Evolutionary conservation across 495 filamentous ascomycete species (phyloP), one percentile per base, ranked within the genome.

Genomic region (Penicillium diatomitis): DNA sequence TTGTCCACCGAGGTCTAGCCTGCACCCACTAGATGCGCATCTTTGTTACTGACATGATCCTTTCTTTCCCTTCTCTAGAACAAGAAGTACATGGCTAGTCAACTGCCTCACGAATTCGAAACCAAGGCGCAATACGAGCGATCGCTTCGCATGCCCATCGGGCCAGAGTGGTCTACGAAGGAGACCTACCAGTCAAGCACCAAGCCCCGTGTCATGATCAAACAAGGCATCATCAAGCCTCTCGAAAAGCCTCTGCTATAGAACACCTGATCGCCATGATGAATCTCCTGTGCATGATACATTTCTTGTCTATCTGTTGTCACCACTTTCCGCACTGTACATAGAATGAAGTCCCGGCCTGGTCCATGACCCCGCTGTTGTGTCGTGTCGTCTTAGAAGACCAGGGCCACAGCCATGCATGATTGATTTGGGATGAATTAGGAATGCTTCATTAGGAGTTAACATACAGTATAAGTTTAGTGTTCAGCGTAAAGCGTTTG

Each of bases 151-250:
- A 58, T 96, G 47, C 92, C 94, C 8, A 79, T 96, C 31, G 94
- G 94, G 6, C 89, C 87, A 2, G 94, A 98, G 68, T 96, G 90
- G 89, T 78, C 79, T 54, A 96, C 92, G 9, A 97, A 96, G 76
- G 80, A 87, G 65, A 89, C 85, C 10, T 91, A 94, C 73, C 90
- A 96, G 69, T 77, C 82, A 47, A 72, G 79, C 35, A 96, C 90
- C 56, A 95, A 91, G 79, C 94, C 92, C 37, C 81, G 90, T 58
- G 77, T 98, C 44, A 77, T 96, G 67, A 67, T 97, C 68, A 96
- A 95, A 74, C 87, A 88, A 70, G 92, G 92, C 31, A 76, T 97
- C 53, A 90, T 96, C 67, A 79, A 80, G 65, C 85, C 92, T 33
- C 88, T 98, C 79, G 75, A 80, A 47, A 91, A 85, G 69, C 90